A percentile compares a stretch with the other conserved stretches of the same genome.
Conservation (phyloP, 805 yeast species). For the Candida maris region DNA sequence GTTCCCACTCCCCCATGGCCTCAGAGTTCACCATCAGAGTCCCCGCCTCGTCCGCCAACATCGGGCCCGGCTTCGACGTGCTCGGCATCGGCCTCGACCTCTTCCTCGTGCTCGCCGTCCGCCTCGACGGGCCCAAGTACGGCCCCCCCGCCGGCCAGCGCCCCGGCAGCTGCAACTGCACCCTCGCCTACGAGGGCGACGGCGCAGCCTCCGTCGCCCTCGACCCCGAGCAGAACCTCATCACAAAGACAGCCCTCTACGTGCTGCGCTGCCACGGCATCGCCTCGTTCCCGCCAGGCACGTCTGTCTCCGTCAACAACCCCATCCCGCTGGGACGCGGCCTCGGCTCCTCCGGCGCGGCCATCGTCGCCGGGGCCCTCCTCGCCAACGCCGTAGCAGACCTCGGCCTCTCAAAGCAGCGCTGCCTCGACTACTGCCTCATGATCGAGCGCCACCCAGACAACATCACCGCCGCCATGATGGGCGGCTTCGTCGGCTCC, state of each 20-base stretch:
- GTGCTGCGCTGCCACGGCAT: conserved; percentile 82
- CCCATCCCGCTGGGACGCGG: conserved; percentile 98
- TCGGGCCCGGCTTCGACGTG: conserved; percentile 98
- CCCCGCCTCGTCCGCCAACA: conserved; percentile 97
- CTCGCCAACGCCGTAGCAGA: conserved; percentile 83
- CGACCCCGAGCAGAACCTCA: conserved; percentile 71
- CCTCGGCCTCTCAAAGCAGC: conserved; percentile 65
- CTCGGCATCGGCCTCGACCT: conserved; percentile 85
- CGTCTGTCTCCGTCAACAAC: conserved; percentile 73
- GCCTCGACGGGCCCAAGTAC: conserved; percentile 46
- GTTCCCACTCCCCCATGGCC: conserved; percentile 20
- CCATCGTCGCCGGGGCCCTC: conserved; percentile 94
- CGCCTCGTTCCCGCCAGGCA: conserved; percentile 76
- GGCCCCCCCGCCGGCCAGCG: conserved; percentile 46
- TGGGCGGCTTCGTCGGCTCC: conserved; percentile 98
- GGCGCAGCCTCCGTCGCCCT: conserved; percentile 82
- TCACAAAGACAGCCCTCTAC: conserved; percentile 90
- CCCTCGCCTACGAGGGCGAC: conserved; percentile 64
- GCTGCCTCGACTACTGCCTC: conserved; percentile 90
- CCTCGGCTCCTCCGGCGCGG: conserved; percentile 96
- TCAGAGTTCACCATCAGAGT: conserved; percentile 63
- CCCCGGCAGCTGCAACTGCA: conserved; percentile 64
- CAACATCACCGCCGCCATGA: conserved; percentile 97
- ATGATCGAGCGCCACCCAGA: conserved; percentile 99
- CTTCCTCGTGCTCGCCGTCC: conserved; percentile 66